Base-by-base conservation (phyloP, 169 alveolate genomes). In the Cryptosporidium viatorum region DNA sequence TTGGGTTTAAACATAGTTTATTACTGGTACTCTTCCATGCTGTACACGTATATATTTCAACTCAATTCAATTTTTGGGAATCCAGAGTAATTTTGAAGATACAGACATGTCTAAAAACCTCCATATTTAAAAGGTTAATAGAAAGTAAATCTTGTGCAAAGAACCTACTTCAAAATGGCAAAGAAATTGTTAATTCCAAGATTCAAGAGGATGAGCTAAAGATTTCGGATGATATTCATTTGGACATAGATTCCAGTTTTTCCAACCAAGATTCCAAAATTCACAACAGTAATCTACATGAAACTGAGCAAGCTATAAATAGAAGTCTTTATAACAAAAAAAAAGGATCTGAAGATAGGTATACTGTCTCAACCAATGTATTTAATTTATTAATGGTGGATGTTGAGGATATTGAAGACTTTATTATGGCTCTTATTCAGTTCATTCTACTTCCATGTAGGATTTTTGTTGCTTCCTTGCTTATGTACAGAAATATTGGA, bases 11-110 rank as follows among this genome's bases (percentile, higher is more conserved):
- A 16, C 18, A 80, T 62, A 35, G 80, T 18, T 14, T 80, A 21
- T 16, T 62, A 18, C 14, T 80, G 48, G 59, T 80, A 21, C 14
- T 58, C 37, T 80, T 80, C 62, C 65, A 80, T 50, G 21, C 39
- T 9, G 39, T 62, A 5, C 89, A 80, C 26, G 89, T 80, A 1
- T 80, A 80, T 65, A 31, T 80, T 26, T 60, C 71, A 5, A 80
- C 89, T 21, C 89, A 80, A 65, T 80, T 80, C 69, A 80, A 80
- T 48, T 80, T 80, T 33, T 80, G 89, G 89, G 65, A 62, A 26
- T 80, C 89, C 18, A 37, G 89, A 4, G 80, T 80, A 12, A 41
- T 80, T 48, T 65, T 80, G 50, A 59, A 67, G 45, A 80, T 80
- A 31, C 89, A 80, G 50, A 80, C 89, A 37, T 80, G 89, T 33